Percentiles rank a stretch among this genome's conserved stretches.
phyloP scores from a whole-genome alignment of 805 yeast species.

The Metschnikowia rubicola region DNA sequence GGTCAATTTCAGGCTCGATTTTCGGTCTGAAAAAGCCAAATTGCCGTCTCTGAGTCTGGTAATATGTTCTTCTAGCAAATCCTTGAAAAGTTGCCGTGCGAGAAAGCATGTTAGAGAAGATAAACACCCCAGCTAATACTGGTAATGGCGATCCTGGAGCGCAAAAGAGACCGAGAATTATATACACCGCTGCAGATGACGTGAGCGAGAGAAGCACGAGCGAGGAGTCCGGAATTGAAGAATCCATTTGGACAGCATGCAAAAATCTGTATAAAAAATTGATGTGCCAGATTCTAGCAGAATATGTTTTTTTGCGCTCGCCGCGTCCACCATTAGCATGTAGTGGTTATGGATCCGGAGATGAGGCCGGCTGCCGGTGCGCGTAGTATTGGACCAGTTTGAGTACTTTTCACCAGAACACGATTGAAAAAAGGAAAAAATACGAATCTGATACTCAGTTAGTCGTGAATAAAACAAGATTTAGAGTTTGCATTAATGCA shows the following conservation, averaged over 20 bases:
- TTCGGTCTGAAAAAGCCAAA: conserved; percentile 4
- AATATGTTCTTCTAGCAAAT: not conserved
- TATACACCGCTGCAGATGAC: conserved; percentile 17
- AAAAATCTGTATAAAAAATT: not conserved
- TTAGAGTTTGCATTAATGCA: too few species aligned
- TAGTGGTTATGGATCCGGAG: too few species aligned
- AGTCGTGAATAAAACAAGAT: too few species aligned
- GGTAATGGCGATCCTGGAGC: conserved; percentile 25
- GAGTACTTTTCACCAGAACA: too few species aligned
- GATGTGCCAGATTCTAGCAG: too few species aligned
- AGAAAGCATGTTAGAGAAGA: conserved; percentile 34
- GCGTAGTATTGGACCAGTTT: too few species aligned
- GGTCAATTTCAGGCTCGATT: not conserved
- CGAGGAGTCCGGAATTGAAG: conserved; percentile 5
- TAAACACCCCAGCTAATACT: conserved; percentile 25
- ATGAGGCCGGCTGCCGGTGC: too few species aligned
- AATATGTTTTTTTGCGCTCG: too few species aligned
- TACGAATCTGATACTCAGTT: too few species aligned
- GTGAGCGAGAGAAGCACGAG: conserved; percentile 5
- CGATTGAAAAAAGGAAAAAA: too few species aligned
- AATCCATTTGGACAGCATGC: not conserved
- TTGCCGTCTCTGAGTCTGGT: not conserved
- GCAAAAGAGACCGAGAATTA: conserved; percentile 17
- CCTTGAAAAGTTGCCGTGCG: conserved; percentile 22
- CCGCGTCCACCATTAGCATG: too few species aligned